phyloP scores from a whole-genome alignment of 2,329 filamentous ascomycete genomes.

The Cladophialophora psammophila region DNA sequence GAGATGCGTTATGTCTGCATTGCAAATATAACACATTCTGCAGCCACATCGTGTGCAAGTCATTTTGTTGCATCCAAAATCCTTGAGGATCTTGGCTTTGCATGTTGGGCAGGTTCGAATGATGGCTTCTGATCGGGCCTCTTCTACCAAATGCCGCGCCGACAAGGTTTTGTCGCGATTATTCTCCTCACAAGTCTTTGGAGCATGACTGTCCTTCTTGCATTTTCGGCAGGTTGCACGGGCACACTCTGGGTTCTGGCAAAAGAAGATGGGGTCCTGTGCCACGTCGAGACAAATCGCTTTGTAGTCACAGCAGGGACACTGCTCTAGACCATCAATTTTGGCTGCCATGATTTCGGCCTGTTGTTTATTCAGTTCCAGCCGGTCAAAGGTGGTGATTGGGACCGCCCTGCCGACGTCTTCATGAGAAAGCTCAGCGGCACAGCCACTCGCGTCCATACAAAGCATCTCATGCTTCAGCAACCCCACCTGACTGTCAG shows the following conservation, averaged over 20 bases:
- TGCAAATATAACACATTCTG: conserved; percentile 68
- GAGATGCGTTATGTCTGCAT: conserved; percentile 59
- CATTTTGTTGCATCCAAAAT: conserved; percentile 84
- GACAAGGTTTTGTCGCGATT: conserved; percentile 66
- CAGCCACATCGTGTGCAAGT: conserved; percentile 67
- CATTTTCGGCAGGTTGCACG: conserved; percentile 73
- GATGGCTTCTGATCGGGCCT: conserved; percentile 81
- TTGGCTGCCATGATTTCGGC: conserved; percentile 72
- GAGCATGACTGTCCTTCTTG: conserved; percentile 72
- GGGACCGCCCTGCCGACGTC: conserved; percentile 36
- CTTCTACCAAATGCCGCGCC: conserved; percentile 74
- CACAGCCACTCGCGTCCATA: conserved; percentile 73
- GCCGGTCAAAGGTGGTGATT: conserved; percentile 63
- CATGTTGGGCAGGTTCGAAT: conserved; percentile 74
- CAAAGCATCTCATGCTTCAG: conserved; percentile 73
- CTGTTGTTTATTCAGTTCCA: conserved; percentile 76
- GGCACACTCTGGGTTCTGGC: conserved; percentile 70
- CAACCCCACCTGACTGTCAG: conserved; percentile 72
- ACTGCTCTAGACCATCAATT: conserved; percentile 75
- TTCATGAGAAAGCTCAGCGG: conserved; percentile 49
- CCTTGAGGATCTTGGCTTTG: conserved; percentile 79
- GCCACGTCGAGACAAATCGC: conserved; percentile 74
- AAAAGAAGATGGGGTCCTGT: conserved; percentile 75
- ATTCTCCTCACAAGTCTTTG: conserved; percentile 73
- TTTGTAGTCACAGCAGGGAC: conserved; percentile 83